A percentile compares a stretch with the other conserved stretches of the same genome.
These are phyloP conservation scores for Dactylellina parvicollis DNA, from an alignment of 2,329 filamentous ascomycete genomes.

Conservation along the genomic window DNA sequence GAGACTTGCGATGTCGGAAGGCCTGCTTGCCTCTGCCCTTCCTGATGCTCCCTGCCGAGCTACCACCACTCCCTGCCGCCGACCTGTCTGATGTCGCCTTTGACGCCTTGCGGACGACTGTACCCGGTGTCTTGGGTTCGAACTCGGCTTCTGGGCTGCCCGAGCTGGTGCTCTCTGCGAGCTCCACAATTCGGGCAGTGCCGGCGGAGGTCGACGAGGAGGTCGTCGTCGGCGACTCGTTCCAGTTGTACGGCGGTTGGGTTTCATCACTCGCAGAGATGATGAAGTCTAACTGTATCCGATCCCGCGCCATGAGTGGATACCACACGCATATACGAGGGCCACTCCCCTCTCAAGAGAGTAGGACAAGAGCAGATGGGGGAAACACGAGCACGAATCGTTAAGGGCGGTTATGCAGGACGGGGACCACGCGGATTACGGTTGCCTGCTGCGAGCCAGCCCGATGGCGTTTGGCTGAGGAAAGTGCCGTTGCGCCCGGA, in stretches of 20 bases:
- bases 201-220: slow-evolving; percentile 36
- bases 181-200: slow-evolving; percentile 37
- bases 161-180: slow-evolving; percentile 38
- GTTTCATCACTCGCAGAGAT: slow-evolving; percentile 36
- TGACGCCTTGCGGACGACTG: slow-evolving; percentile 4
- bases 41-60: slow-evolving; percentile 1
- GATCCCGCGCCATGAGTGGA: slow-evolving; percentile 52
- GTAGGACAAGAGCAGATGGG: background rate
- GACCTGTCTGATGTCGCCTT: background rate
- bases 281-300: slow-evolving; percentile 51
- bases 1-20: slow-evolving; percentile 52
- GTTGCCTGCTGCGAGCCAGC: slow-evolving; percentile 3
- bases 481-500: background rate
- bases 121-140: slow-evolving; percentile 19
- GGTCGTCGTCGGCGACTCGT: slow-evolving; percentile 23
- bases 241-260: slow-evolving; percentile 29
- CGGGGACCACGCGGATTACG: slow-evolving; percentile 22
- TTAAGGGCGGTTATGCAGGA: slow-evolving; percentile 43
- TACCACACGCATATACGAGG: slow-evolving; percentile 45
- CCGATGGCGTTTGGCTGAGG: background rate
- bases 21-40: slow-evolving; percentile 47
- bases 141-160: slow-evolving; percentile 27
- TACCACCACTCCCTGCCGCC: background rate
- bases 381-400: background rate
- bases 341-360: slow-evolving; percentile 34